Conservation (phyloP, 495 filamentous ascomycete genomes). For the Aspergillus affinis region DNA sequence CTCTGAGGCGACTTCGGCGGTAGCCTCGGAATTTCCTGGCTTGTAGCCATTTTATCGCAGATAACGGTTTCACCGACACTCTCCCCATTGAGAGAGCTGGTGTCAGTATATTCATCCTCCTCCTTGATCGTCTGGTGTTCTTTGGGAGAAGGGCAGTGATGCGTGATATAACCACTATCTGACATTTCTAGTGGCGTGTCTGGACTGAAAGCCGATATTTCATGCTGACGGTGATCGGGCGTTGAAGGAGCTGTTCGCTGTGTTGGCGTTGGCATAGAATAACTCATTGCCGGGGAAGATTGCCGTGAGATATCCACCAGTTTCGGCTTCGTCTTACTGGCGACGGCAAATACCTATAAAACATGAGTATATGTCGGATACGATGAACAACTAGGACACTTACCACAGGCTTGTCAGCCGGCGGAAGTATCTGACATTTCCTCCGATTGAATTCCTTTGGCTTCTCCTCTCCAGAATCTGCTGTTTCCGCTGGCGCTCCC, state of each 20-base stretch:
- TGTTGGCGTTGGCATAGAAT: constrained; percentile 24
- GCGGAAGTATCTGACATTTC: constrained; percentile 44
- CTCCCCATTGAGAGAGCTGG: constrained; percentile 33
- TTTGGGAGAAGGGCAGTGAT: constrained; percentile 30
- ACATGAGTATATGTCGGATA: constrained; percentile 9
- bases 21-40: constrained; percentile 18
- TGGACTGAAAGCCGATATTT: constrained; percentile 48
- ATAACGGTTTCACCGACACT: constrained; percentile 31
- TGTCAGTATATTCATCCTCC: constrained; percentile 35
- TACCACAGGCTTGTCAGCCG: constrained; percentile 35
- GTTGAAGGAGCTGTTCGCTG: constrained; percentile 34
- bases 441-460: constrained; percentile 36
- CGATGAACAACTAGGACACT: constrained; percentile 8
- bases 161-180: constrained; percentile 40
- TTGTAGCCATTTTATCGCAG: constrained; percentile 24
- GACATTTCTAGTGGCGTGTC: constrained; percentile 44
- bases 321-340: constrained; percentile 42
- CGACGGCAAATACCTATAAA: constrained; percentile 38
- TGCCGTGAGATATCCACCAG: constrained; percentile 47
- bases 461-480: constrained; percentile 26
- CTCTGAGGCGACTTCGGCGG: constrained; percentile 9
- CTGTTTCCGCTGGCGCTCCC: constrained; percentile 35
- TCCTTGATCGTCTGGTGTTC: constrained; percentile 28
- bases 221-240: constrained; percentile 40
- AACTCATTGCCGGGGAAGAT: constrained; percentile 34